Conservation (phyloP, 305 asterid genomes). For the Ajuga reptans region DNA sequence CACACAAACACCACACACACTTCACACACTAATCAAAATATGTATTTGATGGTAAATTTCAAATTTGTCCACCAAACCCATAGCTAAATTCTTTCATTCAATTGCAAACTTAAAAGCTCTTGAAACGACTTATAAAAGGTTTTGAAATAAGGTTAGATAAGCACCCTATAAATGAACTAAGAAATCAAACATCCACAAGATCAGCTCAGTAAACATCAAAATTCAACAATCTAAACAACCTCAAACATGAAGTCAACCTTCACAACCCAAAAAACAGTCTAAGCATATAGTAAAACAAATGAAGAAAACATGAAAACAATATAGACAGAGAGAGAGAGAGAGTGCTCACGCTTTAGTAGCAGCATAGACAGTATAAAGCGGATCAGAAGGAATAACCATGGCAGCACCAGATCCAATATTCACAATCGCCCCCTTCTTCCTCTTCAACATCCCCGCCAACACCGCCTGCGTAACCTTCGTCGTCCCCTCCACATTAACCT, state of each 20-base stretch:
- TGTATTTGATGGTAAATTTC: too few relatives aligned
- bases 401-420: slow-evolving; percentile 94
- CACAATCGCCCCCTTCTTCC: slow-evolving; percentile 77
- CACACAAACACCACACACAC: too few relatives aligned
- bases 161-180: too few relatives aligned
- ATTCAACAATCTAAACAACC: not conserved
- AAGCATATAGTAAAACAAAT: not conserved
- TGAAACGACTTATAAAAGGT: too few relatives aligned
- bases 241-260: not conserved
- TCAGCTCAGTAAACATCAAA: too few relatives aligned
- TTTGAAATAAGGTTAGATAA: too few relatives aligned
- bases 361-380: slow-evolving; percentile 85
- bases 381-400: slow-evolving; percentile 71
- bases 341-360: slow-evolving; percentile 65
- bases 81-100: too few relatives aligned
- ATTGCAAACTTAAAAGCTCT: too few relatives aligned
- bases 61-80: too few relatives aligned
- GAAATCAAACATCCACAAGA: too few relatives aligned
- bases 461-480: slow-evolving; percentile 78
- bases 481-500: slow-evolving; percentile 78
- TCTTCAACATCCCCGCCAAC: slow-evolving; percentile 71
- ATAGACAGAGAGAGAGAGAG: not conserved
- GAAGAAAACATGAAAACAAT: not conserved
- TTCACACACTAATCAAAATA: too few relatives aligned
- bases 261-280: too few relatives aligned